A percentile compares a stretch with the other conserved stretches of the same genome.
Evolutionary conservation across 805 yeast genomes (phyloP).

Genomic region (Metschnikowia colocasiae): DNA sequence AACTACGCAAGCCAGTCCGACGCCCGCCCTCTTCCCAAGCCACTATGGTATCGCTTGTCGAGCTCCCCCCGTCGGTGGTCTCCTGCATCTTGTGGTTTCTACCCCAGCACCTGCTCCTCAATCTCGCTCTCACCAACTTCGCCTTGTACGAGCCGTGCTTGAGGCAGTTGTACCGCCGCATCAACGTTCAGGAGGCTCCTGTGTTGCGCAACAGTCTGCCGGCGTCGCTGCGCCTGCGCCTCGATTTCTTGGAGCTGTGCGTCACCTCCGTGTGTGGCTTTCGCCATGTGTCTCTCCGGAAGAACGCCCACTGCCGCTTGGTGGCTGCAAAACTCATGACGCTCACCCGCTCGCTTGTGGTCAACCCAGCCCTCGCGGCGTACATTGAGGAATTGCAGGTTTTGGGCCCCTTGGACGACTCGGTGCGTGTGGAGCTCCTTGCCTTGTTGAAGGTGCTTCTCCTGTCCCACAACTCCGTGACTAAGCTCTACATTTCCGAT

Average conservation of each 20-base stretch:
- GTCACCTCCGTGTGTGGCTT: conserved; percentile 29
- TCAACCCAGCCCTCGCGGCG: conserved; percentile 31
- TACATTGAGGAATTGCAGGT: conserved; percentile 8
- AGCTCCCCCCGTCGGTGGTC: conserved; percentile 14
- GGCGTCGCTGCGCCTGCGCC: conserved; percentile 7
- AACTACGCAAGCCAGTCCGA: too few relatives aligned
- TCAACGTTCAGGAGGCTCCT: conserved; percentile 23
- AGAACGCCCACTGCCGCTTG: conserved; percentile 22
- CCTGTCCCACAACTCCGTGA: conserved; percentile 9
- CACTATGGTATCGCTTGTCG: conserved; percentile 1
- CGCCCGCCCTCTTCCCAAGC: too few relatives aligned
- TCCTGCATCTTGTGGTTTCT: conserved; percentile 19
- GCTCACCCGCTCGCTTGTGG: conserved; percentile 33
- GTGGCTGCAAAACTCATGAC: conserved; percentile 38
- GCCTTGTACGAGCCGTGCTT: conserved; percentile 33
- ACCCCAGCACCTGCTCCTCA: conserved; percentile 31
- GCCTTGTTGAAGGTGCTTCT: conserved; percentile 7
- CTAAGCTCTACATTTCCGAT: conserved; percentile 21
- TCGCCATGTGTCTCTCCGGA: conserved; percentile 11
- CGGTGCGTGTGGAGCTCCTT: not conserved
- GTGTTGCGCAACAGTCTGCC: conserved; percentile 10
- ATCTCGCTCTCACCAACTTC: conserved; percentile 34
- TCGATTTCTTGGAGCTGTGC: conserved; percentile 23
- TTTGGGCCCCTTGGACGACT: conserved; percentile 1
- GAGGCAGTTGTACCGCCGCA: conserved; percentile 24